Base-by-base conservation (phyloP, 2,329 filamentous ascomycete species). In the Tolypocladium amazonense region DNA sequence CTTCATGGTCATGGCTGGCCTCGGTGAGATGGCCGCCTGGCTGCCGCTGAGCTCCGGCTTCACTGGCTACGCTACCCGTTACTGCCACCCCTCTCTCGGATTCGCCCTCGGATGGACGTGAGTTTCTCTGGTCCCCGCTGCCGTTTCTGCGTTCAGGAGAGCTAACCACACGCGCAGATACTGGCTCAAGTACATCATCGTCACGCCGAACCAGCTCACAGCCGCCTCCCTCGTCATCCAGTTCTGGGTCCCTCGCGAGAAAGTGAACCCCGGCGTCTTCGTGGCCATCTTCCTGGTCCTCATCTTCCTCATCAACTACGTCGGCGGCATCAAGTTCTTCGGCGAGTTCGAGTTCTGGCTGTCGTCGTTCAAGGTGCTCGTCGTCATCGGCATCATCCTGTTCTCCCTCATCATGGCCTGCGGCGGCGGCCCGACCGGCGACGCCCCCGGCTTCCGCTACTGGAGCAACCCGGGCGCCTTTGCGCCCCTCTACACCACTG, bases 21-120 rank as follows among this genome's bases (percentile, higher is more conserved):
- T 94, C 4, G 90, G 89, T 63, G 89, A 93, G 73, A 94, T 94
- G 88, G 88, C 89, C 11, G 83, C 89, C 58, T 94, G 88, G 88
- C 73, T 94, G 39, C 90, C 90, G 57, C 79, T 92, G 67, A 83
- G 85, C 59, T 85, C 88, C 70, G 90, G 90, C 65, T 95, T 94
- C 73, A 89, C 89, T 62, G 88, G 88, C 67, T 94, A 92, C 69
- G 89, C 90, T 30, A 82, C 85, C 62, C 82, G 90, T 56, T 94
- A 91, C 76, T 88, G 86, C 68, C 89, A 94, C 66, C 89, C 89
- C 58, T 88, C 89, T 62, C 81, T 94, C 33, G 90, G 90, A 59
- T 94, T 94, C 71, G 83, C 88, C 60, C 80, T 92, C 15, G 88
- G 89, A 41, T 92, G 83, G 79, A 85, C 79, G 80, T 89, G 75